Evolutionary conservation across 306 rosid species (phyloP), one percentile per base, ranked within the genome.

Genomic region (Cyamopsis tetragonoloba): DNA sequence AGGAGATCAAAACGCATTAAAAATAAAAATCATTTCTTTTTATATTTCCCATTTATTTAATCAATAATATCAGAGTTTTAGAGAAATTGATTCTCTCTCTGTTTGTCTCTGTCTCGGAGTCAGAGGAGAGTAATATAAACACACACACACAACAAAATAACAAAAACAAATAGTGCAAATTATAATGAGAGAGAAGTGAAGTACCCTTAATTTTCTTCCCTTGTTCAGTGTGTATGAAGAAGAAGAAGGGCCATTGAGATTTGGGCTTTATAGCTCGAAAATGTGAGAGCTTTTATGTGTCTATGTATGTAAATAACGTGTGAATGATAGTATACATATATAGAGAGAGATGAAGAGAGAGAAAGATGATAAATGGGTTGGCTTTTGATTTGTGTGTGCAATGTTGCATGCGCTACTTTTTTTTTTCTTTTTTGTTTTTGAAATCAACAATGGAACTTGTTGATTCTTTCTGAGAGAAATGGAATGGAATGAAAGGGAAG

Each of bases 201-300:
- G 3, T 7, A 47, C 60, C 43, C 60, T 61, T 60, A n/a, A n/a
- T n/a, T n/a, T n/a, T 17, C 8, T 58, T 13, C 49, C 42, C 43
- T 79, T n/a, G n/a, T 81, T 39, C 50, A 26, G 68, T 72, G 31
- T 61, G 17, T 55, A 31, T 67, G 47, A 41, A n/a, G n/a, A n/a
- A n/a, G n/a, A n/a, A n/a, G n/a, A n/a, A 50, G 74, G 63, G 67
- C 22, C 86, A 75, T 84, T 56, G 83, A 88, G 84, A 87, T 91
- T 82, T 80, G 89, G 76, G 71, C 19, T 57, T 8, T 31, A 13
- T 22, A 19, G 19, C 49, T 67, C 24, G 5, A 39, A n/a, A 27
- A 62, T 46, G 60, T 68, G 76, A 54, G 64, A 61, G 56, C 4
- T 6, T 35, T 3, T 70, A 63, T 75, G 63, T 76, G 65, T 68